Evolutionary conservation across 352 stramenopile species (phyloP).

Genomic region (Pythium guiyangense): DNA sequence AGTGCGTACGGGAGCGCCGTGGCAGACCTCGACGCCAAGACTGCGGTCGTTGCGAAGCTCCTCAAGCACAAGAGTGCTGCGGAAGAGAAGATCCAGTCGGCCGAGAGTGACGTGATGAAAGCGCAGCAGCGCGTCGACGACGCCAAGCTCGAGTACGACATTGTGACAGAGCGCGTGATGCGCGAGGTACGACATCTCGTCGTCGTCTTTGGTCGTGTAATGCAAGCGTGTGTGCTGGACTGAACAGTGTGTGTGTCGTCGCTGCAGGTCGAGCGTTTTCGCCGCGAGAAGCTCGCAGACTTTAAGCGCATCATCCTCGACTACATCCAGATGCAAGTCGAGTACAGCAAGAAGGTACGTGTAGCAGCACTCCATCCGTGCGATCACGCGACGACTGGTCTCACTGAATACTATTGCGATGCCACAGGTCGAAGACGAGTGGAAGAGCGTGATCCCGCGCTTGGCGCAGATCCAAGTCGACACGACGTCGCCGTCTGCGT

Average conservation of each 20-base stretch:
- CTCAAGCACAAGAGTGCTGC: conserved; percentile 55
- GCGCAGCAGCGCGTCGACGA: conserved; percentile 85
- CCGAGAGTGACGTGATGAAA: conserved; percentile 68
- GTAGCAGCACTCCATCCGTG: background rate
- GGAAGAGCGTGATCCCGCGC: conserved; percentile 71
- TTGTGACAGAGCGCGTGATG: conserved; percentile 92
- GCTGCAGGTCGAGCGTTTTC: conserved; percentile 94
- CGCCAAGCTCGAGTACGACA: conserved; percentile 91
- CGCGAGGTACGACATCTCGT: conserved; percentile 49
- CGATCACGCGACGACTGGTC: background rate
- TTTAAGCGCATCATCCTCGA: conserved; percentile 95
- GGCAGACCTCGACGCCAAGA: conserved; percentile 86
- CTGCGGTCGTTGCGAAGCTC: conserved; percentile 50
- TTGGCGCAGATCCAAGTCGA: conserved; percentile 74
- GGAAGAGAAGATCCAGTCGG: conserved; percentile 88
- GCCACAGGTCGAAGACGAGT: conserved; percentile 80
- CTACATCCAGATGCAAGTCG: conserved; percentile 96
- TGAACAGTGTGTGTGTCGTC: too few species aligned
- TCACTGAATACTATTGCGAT: too few species aligned
- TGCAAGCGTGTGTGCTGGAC: too few species aligned
- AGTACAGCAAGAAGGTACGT: conserved; percentile 92
- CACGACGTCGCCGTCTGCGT: conserved; percentile 26
- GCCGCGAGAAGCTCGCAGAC: conserved; percentile 92
- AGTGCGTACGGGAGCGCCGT: conserved; percentile 84
- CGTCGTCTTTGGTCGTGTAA: background rate